A percentile compares a stretch with the other conserved stretches of the same genome.
Evolutionary conservation across 176 grass and related monocot species (phyloP).

Genomic region (Eragrostis nindensis): DNA sequence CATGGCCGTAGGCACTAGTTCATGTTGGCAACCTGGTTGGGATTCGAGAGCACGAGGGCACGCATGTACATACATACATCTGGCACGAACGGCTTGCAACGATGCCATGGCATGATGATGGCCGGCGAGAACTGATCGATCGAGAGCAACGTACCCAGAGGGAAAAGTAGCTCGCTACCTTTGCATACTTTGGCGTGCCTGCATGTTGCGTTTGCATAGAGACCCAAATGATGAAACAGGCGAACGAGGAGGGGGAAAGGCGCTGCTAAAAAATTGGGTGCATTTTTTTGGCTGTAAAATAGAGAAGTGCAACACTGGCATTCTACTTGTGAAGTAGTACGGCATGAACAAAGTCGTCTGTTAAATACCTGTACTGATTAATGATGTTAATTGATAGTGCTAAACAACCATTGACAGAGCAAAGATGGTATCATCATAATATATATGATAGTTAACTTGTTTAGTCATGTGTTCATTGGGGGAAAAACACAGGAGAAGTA

Average conservation of each 20-base stretch:
- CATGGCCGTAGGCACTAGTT: slow-evolving; percentile 55
- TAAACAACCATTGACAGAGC: slow-evolving; percentile 29
- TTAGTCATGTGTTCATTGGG: background rate
- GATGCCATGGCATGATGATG: slow-evolving; percentile 43
- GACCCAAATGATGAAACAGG: slow-evolving; percentile 59
- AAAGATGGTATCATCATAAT: slow-evolving; percentile 16
- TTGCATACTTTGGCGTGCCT: slow-evolving; percentile 52
- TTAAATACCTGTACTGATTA: slow-evolving; percentile 8
- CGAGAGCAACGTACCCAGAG: slow-evolving; percentile 62
- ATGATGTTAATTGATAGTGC: slow-evolving; percentile 22
- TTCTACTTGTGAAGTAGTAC: slow-evolving; percentile 17
- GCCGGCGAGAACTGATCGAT: slow-evolving; percentile 11
- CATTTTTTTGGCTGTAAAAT: background rate
- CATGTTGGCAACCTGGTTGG: slow-evolving; percentile 60
- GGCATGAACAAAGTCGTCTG: background rate
- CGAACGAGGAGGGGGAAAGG: slow-evolving; percentile 50
- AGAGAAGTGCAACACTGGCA: background rate
- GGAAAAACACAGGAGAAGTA: background rate
- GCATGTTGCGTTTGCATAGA: slow-evolving; percentile 37
- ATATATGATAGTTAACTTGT: background rate
- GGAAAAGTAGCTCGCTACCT: slow-evolving; percentile 49
- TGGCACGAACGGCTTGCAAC: slow-evolving; percentile 14
- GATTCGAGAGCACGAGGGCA: slow-evolving; percentile 49
- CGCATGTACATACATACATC: background rate
- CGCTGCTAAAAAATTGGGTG: background rate